Evolutionary conservation across 768 basidiomycete species (phyloP).

Genomic region (Phylloporus arenicola): DNA sequence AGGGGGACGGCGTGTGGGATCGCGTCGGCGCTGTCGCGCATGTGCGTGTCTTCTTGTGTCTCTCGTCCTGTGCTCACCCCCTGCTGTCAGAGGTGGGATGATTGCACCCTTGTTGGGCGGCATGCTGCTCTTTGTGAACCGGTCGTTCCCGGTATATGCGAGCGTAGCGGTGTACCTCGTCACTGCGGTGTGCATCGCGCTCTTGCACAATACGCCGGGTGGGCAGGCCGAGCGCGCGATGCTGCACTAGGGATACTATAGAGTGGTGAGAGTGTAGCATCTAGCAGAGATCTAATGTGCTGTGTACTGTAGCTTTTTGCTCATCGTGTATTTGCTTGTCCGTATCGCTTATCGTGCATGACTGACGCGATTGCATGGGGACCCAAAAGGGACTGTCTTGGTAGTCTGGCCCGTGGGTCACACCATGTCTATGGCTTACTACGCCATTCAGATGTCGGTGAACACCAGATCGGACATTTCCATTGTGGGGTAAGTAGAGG

Average conservation of each 20-base stretch:
- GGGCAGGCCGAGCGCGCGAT: conserved; percentile 16
- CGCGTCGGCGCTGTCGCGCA: conserved; percentile 78
- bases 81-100: conserved; percentile 71
- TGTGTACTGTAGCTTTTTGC: neutral
- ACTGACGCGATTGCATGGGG: no score
- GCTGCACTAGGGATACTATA: conserved; percentile 13
- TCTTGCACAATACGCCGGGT: conserved; percentile 50
- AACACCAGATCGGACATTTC: no score
- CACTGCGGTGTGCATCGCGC: conserved; percentile 57
- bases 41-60: conserved; percentile 44
- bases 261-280: neutral
- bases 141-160: conserved; percentile 70
- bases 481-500: no score
- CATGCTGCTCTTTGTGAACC: conserved; percentile 57
- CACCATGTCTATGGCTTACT: no score
- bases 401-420: no score
- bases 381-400: no score
- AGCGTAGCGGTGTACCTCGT: conserved; percentile 62
- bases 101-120: conserved; percentile 81
- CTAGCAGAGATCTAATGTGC: neutral
- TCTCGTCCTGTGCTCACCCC: neutral
- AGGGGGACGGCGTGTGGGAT: conserved; percentile 87
- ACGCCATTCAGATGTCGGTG: no score
- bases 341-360: no score
- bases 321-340: no score